phyloP scores from a whole-genome alignment of 495 filamentous ascomycete genomes.

The Neurospora sp. region DNA sequence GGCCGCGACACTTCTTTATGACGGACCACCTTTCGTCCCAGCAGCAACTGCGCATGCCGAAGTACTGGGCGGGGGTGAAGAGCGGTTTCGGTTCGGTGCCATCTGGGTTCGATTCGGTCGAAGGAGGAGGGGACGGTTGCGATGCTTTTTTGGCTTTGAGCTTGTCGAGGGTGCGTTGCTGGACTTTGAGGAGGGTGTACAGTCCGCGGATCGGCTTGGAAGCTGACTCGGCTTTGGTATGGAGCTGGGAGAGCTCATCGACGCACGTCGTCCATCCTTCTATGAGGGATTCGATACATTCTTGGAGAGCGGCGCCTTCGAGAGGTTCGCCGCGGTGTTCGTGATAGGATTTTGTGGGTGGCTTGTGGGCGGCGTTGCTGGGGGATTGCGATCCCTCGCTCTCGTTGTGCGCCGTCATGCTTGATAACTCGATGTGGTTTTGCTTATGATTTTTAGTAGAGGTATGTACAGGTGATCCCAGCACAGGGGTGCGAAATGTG shows the following conservation, averaged over 20 bases:
- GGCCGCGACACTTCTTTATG: slow-evolving; percentile 21
- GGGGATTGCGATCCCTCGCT: background rate
- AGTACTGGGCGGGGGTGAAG: slow-evolving; percentile 17
- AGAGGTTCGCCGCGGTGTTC: slow-evolving; percentile 1
- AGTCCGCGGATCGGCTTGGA: slow-evolving; percentile 14
- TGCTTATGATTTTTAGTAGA: too few relatives aligned
- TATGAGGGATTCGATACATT: slow-evolving; percentile 12
- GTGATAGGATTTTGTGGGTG: background rate
- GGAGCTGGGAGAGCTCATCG: slow-evolving; percentile 14
- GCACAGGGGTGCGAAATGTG: too few relatives aligned
- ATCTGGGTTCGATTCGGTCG: background rate
- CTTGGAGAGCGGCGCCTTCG: slow-evolving; percentile 1
- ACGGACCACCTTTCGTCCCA: slow-evolving; percentile 21
- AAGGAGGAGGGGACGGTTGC: background rate
- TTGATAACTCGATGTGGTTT: too few relatives aligned
- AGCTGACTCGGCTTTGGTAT: slow-evolving; percentile 6
- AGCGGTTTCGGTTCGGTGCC: background rate
- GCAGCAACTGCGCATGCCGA: slow-evolving; percentile 20
- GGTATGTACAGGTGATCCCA: too few relatives aligned
- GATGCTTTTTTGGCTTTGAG: slow-evolving; percentile 7
- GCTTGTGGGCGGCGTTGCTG: background rate
- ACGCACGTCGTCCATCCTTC: slow-evolving; percentile 17
- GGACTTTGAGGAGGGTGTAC: slow-evolving; percentile 14
- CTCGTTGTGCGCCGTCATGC: background rate
- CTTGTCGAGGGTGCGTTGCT: slow-evolving; percentile 21